Base-by-base conservation (phyloP, 2,329 filamentous ascomycete genomes). In the Trichoderma sp. region DNA sequence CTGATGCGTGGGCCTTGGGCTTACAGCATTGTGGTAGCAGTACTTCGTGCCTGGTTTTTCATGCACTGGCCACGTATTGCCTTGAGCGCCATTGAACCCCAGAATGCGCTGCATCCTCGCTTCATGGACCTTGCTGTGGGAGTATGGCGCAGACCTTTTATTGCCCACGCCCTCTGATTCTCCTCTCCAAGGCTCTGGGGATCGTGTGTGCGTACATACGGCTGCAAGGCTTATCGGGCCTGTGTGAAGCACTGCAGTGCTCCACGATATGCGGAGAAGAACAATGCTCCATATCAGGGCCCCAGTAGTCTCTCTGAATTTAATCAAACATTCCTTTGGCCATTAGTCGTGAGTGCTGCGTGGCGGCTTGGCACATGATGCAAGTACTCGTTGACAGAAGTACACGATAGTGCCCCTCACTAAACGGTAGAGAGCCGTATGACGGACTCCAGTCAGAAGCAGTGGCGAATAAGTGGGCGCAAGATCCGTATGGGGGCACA, bases 81-180 rank as follows among this genome's bases (percentile, higher is more conserved):
- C 65, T 56, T 60, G 65, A 61, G 56, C 57, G 65, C 27, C 53
- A 31, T 24, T 37, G 14, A 57, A 67, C 64, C 64, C 55, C 64
- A 59, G 55, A 67, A 31, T 59, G 37, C 40, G 55, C 40, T 59
- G 21, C 55, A 21, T 67, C 37, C 58, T 66, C 64, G 31, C 58
- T 56, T 31, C 40, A 52, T 59, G 40, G 40, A 37, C 62, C 16
- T 67, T 33, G 21, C n/a, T 67, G n/a, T 52, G n/a, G 29, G 37
- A 29, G 29, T 31, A 67, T 21, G 16, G 24, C 63, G 27, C 63
- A 21, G 62, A 40, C 35, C 16, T 35, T 35, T 35, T 19, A 10
- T 29, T 31, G 29, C 33, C 53, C 37, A 58, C 24, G 55, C 64
- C 19, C 55, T 37, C 33, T 24, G 53, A 35, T 31, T 21, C n/a